phyloP scores from a whole-genome alignment of 139 green algal species.

The Coelastrella sp. region DNA sequence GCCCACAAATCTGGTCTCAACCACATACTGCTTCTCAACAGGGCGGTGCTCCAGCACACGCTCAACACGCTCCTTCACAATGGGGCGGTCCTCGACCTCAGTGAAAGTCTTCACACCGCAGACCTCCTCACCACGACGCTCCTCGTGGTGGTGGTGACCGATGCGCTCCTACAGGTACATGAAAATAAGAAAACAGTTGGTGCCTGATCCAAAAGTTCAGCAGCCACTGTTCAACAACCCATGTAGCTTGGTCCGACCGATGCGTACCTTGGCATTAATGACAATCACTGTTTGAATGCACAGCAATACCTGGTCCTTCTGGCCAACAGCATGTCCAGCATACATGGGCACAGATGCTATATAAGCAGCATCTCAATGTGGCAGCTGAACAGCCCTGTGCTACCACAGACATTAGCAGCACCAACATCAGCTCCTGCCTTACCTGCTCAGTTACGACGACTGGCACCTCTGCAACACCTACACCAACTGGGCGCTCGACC shows the following conservation, averaged over 20 bases:
- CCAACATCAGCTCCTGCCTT: background rate
- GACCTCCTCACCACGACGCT: conserved; percentile 25
- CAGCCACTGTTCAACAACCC: no score
- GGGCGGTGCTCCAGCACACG: conserved; percentile 36
- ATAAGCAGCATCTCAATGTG: no score
- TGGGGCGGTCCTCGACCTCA: conserved; percentile 39
- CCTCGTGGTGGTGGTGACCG: background rate
- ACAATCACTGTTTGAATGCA: no score
- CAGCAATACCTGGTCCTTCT: no score
- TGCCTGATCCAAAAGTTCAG: no score
- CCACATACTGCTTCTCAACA: conserved; percentile 51
- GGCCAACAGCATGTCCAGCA: no score
- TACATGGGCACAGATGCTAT: no score
- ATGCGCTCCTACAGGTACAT: background rate
- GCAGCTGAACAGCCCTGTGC: no score
- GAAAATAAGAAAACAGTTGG: background rate
- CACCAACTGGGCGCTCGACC: conserved; percentile 12
- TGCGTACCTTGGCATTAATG: no score
- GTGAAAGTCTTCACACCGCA: conserved; percentile 43
- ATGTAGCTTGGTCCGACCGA: no score
- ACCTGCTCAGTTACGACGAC: conserved; percentile 37
- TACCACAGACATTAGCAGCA: background rate
- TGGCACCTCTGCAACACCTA: conserved; percentile 37
- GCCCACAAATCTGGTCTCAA: conserved; percentile 42
- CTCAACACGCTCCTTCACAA: conserved; percentile 40